Percentiles rank a stretch among this genome's conserved stretches.
phyloP scores from a whole-genome alignment of 2,329 filamentous ascomycete genomes.

The Fusarium bulbicola region DNA sequence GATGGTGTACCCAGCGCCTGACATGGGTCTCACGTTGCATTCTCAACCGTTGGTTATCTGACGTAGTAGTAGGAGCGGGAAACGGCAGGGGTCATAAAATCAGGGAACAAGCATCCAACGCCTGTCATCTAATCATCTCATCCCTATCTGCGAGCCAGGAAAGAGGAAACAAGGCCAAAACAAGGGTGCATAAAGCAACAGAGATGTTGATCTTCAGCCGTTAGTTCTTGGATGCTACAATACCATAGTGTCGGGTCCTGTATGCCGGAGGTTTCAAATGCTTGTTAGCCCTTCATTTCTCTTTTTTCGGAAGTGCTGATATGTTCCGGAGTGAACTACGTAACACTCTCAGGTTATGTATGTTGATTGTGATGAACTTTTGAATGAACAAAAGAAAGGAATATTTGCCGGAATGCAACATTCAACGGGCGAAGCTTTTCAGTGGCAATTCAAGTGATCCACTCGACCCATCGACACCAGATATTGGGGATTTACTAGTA shows the following conservation, averaged over 20 bases:
- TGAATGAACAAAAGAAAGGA: not conserved
- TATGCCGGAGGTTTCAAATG: not conserved
- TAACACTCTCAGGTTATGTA: not conserved
- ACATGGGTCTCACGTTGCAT: not conserved
- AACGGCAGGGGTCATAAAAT: not conserved
- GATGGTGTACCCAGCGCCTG: not conserved
- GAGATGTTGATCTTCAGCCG: constrained; percentile 20
- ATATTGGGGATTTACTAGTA: not conserved
- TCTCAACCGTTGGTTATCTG: constrained; percentile 1
- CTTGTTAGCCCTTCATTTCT: not conserved
- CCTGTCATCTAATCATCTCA: not conserved
- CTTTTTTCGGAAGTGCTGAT: not conserved
- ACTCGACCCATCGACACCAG: not conserved
- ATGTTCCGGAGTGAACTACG: not conserved
- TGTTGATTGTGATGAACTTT: not conserved
- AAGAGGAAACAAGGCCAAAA: not conserved
- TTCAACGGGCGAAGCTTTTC: not conserved
- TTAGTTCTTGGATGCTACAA: constrained; percentile 2
- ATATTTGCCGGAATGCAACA: not conserved
- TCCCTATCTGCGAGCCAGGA: not conserved
- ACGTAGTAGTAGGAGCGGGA: not conserved
- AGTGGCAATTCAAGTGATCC: not conserved
- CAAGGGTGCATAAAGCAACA: not conserved
- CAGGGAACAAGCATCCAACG: not conserved
- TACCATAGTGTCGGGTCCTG: not conserved